Evolutionary conservation across 1,284 basidiomycete genomes (phyloP).

Genomic region (Exsudoporus floridanus): DNA sequence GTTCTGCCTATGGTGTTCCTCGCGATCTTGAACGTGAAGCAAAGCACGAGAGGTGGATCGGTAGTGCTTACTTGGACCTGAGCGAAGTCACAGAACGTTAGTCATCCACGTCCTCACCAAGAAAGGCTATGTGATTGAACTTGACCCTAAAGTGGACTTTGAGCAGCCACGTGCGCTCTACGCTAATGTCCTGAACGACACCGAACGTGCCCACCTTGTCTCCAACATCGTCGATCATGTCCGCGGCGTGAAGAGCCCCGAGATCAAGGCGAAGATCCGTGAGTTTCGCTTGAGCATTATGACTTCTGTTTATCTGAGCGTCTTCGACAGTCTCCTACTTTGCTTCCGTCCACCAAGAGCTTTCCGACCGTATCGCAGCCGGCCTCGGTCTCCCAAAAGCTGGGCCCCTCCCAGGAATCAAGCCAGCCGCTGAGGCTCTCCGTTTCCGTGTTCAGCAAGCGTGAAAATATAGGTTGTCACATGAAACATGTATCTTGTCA

Average conservation of each 20-base stretch:
- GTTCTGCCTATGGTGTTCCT: slow-evolving; percentile 38
- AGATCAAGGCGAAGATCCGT: slow-evolving; percentile 71
- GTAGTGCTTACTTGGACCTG: slow-evolving; percentile 72
- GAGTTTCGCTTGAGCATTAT: slow-evolving; percentile 31
- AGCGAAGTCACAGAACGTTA: slow-evolving; percentile 76
- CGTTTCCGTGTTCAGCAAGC: slow-evolving; percentile 43
- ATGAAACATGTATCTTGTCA: background rate
- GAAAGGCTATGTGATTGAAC: background rate
- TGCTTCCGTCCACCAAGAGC: slow-evolving; percentile 70
- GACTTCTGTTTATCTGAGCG: slow-evolving; percentile 5
- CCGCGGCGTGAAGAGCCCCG: slow-evolving; percentile 59
- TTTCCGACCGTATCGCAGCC: slow-evolving; percentile 74
- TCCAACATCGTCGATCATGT: slow-evolving; percentile 79
- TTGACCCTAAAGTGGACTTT: slow-evolving; percentile 68
- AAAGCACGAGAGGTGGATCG: slow-evolving; percentile 76
- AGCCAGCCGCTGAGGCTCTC: slow-evolving; percentile 57
- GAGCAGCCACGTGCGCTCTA: slow-evolving; percentile 86
- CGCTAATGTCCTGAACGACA: slow-evolving; percentile 74
- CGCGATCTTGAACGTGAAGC: slow-evolving; percentile 41
- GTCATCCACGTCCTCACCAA: slow-evolving; percentile 34
- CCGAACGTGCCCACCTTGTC: slow-evolving; percentile 67
- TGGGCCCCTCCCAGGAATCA: slow-evolving; percentile 56
- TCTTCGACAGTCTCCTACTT: slow-evolving; percentile 67
- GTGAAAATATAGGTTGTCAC: background rate
- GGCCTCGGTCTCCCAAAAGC: slow-evolving; percentile 61